phyloP scores from a whole-genome alignment of 306 rosid species.

The Citrullus colocynthis region DNA sequence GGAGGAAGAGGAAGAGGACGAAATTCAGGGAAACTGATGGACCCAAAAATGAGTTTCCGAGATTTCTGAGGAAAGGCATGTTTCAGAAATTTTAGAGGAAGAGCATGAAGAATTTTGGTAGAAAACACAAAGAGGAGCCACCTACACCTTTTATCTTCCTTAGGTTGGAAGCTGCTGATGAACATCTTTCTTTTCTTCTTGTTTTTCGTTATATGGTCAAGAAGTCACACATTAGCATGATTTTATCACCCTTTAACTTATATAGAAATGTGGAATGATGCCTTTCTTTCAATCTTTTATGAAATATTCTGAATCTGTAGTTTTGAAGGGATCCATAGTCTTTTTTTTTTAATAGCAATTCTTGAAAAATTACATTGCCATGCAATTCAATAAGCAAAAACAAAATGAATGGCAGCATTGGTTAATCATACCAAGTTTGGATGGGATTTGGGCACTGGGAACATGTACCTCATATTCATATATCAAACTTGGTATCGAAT shows the following conservation, averaged over 20 bases:
- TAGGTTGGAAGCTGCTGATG: background rate
- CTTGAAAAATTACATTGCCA: background rate
- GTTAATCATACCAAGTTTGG: no score
- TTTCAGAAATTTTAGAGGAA: background rate
- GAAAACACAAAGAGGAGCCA: background rate
- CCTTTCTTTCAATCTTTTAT: background rate
- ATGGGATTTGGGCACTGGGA: no score
- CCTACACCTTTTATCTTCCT: background rate
- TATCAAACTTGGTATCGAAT: no score
- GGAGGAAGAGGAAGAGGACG: slow-evolving; percentile 61
- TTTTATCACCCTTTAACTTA: background rate
- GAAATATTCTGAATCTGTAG: background rate
- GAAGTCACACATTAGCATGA: background rate
- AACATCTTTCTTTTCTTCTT: background rate
- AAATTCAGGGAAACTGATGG: slow-evolving; percentile 35
- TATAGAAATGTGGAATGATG: background rate
- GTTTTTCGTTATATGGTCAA: background rate
- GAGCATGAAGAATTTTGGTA: background rate
- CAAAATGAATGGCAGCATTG: background rate
- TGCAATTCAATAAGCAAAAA: background rate
- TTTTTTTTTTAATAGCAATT: background rate
- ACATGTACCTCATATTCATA: no score
- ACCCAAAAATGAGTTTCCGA: slow-evolving; percentile 92
- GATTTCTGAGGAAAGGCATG: slow-evolving; percentile 36
- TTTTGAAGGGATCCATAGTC: background rate